Evolutionary conservation across 2,329 filamentous ascomycete genomes (phyloP).

Genomic region (Aspergillus tamarii): DNA sequence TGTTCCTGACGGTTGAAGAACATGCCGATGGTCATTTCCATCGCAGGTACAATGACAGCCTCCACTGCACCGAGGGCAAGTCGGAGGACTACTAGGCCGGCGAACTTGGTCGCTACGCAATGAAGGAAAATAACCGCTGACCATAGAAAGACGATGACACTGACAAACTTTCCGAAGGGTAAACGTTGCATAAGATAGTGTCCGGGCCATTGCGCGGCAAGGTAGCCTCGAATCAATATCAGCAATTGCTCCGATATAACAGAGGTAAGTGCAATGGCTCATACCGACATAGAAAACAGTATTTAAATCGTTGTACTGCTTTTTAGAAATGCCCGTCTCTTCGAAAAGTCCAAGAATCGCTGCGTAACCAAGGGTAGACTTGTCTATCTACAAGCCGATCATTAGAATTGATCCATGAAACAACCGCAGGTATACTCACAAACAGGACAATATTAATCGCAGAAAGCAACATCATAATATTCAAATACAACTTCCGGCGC

Average conservation of each 20-base stretch:
- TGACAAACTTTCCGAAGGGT: constrained; percentile 3
- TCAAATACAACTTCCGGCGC: background rate
- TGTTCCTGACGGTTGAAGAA: constrained; percentile 2
- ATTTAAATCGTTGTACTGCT: constrained; percentile 1
- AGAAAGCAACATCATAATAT: background rate
- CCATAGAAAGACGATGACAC: constrained; percentile 1
- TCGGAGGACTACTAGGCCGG: constrained; percentile 1
- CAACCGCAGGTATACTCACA: background rate
- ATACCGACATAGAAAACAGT: background rate
- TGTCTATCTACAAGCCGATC: background rate
- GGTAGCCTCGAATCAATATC: background rate
- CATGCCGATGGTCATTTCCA: constrained; percentile 4
- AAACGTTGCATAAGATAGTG: constrained; percentile 10
- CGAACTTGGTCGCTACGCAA: constrained; percentile 1
- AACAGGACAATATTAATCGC: background rate
- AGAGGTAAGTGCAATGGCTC: background rate
- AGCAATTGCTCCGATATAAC: background rate
- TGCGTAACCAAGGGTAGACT: constrained; percentile 1
- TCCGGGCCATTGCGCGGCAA: constrained; percentile 5
- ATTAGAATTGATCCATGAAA: background rate
- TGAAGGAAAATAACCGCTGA: background rate
- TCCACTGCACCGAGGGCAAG: constrained; percentile 1
- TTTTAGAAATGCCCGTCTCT: background rate
- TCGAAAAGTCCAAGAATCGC: constrained; percentile 3
- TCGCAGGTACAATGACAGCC: background rate